Evolutionary conservation across 2,329 filamentous ascomycete species (phyloP).

Genomic region (Fusarium irregulare): DNA sequence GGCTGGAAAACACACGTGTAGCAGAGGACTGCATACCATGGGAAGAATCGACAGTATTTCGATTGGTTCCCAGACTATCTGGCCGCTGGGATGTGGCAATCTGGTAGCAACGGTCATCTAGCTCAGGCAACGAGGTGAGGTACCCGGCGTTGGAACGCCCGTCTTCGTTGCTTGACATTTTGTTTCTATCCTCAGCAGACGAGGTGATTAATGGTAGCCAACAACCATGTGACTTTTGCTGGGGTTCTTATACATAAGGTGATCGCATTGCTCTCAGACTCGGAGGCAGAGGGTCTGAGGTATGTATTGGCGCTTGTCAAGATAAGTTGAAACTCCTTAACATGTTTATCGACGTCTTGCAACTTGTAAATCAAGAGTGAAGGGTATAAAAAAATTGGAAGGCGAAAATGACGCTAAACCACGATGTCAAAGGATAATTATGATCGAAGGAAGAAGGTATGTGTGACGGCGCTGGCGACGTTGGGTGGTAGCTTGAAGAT

Average conservation of each 20-base stretch:
- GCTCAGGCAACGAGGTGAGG: constrained; percentile 78
- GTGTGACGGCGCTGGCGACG: neutral
- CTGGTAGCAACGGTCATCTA: constrained; percentile 88
- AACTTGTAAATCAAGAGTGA: fast-evolving
- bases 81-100: constrained; percentile 66
- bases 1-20: constrained; percentile 43
- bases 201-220: too few species aligned
- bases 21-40: constrained; percentile 64
- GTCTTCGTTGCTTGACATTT: constrained; percentile 76
- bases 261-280: neutral
- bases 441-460: neutral
- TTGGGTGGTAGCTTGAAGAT: neutral
- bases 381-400: too few species aligned
- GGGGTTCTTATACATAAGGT: too few species aligned
- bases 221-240: too few species aligned
- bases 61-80: constrained; percentile 56
- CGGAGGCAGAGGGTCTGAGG: neutral
- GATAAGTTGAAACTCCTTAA: fast-evolving
- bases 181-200: constrained; percentile 31
- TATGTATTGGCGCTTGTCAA: neutral
- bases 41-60: constrained; percentile 79
- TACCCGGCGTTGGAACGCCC: constrained; percentile 63
- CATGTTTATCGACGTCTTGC: neutral
- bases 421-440: neutral
- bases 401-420: too few species aligned